Base-by-base conservation (phyloP, 441 rosid species). In the Breynia disticha region DNA sequence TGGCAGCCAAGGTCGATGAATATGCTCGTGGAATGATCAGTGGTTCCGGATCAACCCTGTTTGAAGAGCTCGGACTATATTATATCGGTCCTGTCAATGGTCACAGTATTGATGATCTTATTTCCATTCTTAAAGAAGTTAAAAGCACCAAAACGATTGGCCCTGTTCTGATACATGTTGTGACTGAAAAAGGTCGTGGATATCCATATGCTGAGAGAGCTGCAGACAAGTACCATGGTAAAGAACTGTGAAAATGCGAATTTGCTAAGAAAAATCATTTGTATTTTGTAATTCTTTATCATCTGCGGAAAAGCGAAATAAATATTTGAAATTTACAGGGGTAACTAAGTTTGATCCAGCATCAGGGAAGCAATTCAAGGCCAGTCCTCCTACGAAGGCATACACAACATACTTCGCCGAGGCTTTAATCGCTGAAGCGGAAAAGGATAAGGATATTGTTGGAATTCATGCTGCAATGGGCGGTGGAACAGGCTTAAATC, bases 391-490 rank as follows among this genome's bases (percentile, higher is more conserved):
- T 43, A 84, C 97, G 7, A 87, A 81, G 51, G 72, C 97, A 43
- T 87, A 79, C 66, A 90, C 96, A 2, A 81, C 91, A 5, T 87
- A 83, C 64, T 90, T 90, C 62, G 97, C 95, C 0, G 97, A 90
- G 72, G 97, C 97, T 43, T 72, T 90, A 68, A 75, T 77, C 5
- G 95, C 96, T 0, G 97, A 90, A 75, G 97, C 97, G 0, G 96
- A 90, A 77, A 82, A 9, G 4, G 95, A 90, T 71, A 87, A 80
- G 60, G 73, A 81, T 57, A 64, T 90, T 38, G 83, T 90, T 63
- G 97, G 95, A 17, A 87, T 90, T 50, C 97, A 90, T 73, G 96
- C 97, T 55, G 97, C 97, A n/a, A 90, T 90, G 97, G 97, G 97
- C 76, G 97, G 97, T 48, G 97, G 97, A 38, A 90, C 96, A 0